Base-by-base conservation (phyloP, 2,329 filamentous ascomycete genomes). In the Chaetothyriales sp. region DNA sequence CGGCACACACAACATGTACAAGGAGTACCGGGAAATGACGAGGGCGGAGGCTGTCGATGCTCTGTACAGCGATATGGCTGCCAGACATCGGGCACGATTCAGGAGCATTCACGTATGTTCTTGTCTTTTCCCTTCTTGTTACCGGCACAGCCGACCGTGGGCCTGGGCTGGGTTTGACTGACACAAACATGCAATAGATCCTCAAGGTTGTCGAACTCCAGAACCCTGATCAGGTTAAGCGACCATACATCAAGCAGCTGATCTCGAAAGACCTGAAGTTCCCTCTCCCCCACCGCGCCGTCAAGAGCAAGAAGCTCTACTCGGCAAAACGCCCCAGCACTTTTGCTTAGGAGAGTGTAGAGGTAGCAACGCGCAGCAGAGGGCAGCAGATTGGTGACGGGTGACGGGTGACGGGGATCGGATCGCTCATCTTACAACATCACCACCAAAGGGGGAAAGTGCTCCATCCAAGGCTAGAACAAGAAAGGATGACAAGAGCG, bases 1-100 rank as follows among this genome's bases (percentile, higher is more conserved):
- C 66, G 92, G 92, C 67, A 98, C 92, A 67, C 92, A 98, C 88
- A 98, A 98, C 85, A 98, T 98, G 92, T 98, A 98, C 87, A 96
- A 96, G 84, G 92, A 98, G 84, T 96, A 95, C 85, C 86, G 92
- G 72, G 92, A 96, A 81, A 86, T 96, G 81, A 90, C 86, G 71
- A 81, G 92, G 74, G 86, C 84, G 68, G 90, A 92, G 64, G 92
- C 92, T 62, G 90, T 96, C 68, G 86, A 96, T 76, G 76, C 90
- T 64, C 82, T 98, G 70, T 98, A 98, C 84, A 86, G 92, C 76
- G 92, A 98, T 79, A 96, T 98, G 92, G 88, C 92, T 65, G 90
- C 93, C 73, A 87, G 92, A 73, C 92, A 98, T 83, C 88, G 86
- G 71, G 84, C 92, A 69, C 86, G 92, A 68, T 98, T 98, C 81